Evolutionary conservation across 106 monocot genomes (phyloP).

Genomic region (Dendrobium nobile): DNA sequence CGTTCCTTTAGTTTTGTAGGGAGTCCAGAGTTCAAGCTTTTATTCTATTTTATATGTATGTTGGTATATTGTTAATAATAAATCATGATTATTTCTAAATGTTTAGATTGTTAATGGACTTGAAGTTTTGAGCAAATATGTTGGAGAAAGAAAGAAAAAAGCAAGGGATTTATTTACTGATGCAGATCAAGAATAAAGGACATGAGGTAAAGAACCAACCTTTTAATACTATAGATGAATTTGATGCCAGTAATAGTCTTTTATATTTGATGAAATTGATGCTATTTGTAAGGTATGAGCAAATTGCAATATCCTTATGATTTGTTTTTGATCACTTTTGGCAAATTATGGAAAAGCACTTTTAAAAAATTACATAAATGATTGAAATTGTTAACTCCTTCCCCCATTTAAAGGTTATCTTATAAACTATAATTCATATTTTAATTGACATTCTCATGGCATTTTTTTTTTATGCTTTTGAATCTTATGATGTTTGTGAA

Average conservation of each 20-base stretch:
- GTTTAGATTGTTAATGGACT: constrained; percentile 97
- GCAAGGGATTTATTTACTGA: constrained; percentile 99
- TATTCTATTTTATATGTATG: no score
- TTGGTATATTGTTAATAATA: not conserved
- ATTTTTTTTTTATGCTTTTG: no score
- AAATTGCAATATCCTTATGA: constrained; percentile 5
- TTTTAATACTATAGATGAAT: not conserved
- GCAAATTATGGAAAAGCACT: not conserved
- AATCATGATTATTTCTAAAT: not conserved
- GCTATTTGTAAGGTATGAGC: constrained; percentile 92
- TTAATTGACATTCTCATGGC: no score
- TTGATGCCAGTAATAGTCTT: not conserved
- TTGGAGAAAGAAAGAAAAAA: constrained; percentile 99
- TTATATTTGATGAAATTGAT: constrained; percentile 96
- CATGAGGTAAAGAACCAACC: constrained; percentile 40
- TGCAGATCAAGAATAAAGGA: constrained; percentile 88
- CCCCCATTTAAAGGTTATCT: not conserved
- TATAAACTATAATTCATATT: no score
- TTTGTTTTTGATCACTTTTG: not conserved
- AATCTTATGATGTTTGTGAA: no score
- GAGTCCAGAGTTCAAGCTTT: no score
- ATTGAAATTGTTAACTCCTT: not conserved
- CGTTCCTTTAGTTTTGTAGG: not conserved
- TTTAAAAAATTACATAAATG: not conserved
- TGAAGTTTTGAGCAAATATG: constrained; percentile 97